Percentiles rank a stretch among this genome's conserved stretches.
phyloP scores from a whole-genome alignment of 768 basidiomycete species.

The Macrolepiota fuliginosa region DNA sequence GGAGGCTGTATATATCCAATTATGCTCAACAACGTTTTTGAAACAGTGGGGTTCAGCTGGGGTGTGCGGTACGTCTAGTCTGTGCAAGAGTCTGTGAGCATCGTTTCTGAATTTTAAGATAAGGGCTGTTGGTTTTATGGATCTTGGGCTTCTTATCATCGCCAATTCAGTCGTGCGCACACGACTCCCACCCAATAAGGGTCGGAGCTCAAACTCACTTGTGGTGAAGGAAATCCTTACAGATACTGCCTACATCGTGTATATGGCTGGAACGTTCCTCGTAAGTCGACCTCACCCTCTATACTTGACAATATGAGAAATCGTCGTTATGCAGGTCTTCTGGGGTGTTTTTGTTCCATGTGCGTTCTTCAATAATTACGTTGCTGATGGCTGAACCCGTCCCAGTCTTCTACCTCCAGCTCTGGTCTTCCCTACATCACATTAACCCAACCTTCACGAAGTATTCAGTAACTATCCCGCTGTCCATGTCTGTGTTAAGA shows the following conservation, averaged over 20 bases:
- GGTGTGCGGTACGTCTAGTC: conserved; percentile 36
- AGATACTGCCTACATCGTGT: conserved; percentile 41
- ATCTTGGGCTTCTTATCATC: conserved; percentile 39
- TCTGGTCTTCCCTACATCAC: conserved; percentile 40
- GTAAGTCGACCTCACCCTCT: conserved; percentile 19
- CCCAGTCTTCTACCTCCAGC: conserved; percentile 51
- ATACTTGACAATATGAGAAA: not conserved
- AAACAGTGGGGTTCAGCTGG: conserved; percentile 35
- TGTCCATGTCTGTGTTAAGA: not conserved
- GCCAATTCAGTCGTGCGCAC: conserved; percentile 44
- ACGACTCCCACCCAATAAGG: conserved; percentile 30
- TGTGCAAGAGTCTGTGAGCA: conserved; percentile 16
- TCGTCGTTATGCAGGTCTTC: conserved; percentile 30
- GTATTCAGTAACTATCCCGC: conserved; percentile 34
- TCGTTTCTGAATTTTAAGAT: conserved; percentile 10
- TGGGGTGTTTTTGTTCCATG: conserved; percentile 53
- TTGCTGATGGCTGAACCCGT: not conserved
- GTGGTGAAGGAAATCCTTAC: conserved; percentile 32
- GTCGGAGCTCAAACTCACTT: conserved; percentile 21
- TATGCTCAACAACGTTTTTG: conserved; percentile 47
- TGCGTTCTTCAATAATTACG: conserved; percentile 21
- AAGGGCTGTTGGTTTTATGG: conserved; percentile 45
- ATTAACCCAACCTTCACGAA: conserved; percentile 37
- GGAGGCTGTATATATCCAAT: conserved; percentile 54
- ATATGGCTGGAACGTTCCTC: conserved; percentile 38